Evolutionary conservation across 352 stramenopile species (phyloP), one percentile per base, ranked within the genome.

Genomic region (Nothophytophthora sp.): DNA sequence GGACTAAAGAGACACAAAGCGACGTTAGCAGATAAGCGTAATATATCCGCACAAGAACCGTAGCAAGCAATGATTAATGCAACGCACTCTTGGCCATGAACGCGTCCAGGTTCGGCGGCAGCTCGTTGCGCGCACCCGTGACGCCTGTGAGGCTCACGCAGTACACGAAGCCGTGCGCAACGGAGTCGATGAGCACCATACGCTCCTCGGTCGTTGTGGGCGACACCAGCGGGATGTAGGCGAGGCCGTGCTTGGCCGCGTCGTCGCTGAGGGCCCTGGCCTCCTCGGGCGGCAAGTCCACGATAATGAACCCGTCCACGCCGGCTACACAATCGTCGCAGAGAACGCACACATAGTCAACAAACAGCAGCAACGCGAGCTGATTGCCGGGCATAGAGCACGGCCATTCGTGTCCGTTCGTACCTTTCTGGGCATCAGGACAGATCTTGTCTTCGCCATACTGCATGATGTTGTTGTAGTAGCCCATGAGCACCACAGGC

Each of bases 401-500:
- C 16, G 59, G 70, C 38, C n/a, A n/a, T n/a, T n/a, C 22, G 4
- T 44, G 28, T 49, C 12, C 9, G 9, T 13, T 33, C 50, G 15
- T 52, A 71, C 77, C 71, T 73, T 96, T 94, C 43, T 85, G 69
- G 25, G 81, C 70, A 39, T 92, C 82, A 33, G 63, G 56, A 54
- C 82, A 92, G 35, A 99, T 86, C 50, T 92, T 91, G 33, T 96
- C 84, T 46, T 98, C 82, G 11, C 96, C 96, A 65, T 98, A 99
- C 67, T 98, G 92, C 49, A 98, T 65, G 55, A 99, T 97, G 46
- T 98, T 98, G 79, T 99, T 99, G 81, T 98, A 98, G 82, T 99
- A 95, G 35, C 97, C 96, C 97, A 99, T 99, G 38, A 99, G 89
- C 53, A 99, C 93, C 25, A 99, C 90, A 15, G 97, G 97, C 25